Evolutionary conservation across 805 yeast genomes (phyloP).

Genomic region (Wickerhamiella slavikovae): DNA sequence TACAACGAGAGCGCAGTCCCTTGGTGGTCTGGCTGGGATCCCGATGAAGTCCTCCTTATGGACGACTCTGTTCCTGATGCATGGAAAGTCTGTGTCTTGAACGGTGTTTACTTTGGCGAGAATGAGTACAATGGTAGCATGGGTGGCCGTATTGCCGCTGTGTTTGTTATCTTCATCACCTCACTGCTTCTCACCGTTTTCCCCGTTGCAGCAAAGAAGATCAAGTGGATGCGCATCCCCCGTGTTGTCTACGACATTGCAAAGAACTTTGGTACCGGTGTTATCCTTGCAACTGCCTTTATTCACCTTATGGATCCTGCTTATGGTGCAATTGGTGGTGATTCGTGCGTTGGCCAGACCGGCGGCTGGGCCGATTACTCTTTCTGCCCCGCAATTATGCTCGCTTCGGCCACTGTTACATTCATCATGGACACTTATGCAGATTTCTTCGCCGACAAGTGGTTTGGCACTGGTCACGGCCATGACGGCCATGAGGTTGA

Average conservation of each 20-base stretch:
- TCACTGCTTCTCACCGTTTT: constrained; percentile 26
- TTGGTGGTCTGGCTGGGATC: constrained; percentile 11
- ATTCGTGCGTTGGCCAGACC: constrained; percentile 22
- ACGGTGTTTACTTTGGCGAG: constrained; percentile 23
- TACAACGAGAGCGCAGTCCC: too few relatives aligned
- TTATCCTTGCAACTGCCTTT: constrained; percentile 56
- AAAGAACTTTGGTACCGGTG: constrained; percentile 51
- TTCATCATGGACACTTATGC: constrained; percentile 31
- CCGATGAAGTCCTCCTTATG: constrained; percentile 15
- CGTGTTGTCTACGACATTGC: constrained; percentile 16
- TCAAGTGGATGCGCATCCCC: constrained; percentile 13
- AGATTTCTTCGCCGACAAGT: constrained; percentile 23
- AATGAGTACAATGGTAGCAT: constrained; percentile 29
- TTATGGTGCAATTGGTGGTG: constrained; percentile 16
- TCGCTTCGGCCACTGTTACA: constrained; percentile 25
- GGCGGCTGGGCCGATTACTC: constrained; percentile 31
- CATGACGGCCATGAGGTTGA: constrained; percentile 12
- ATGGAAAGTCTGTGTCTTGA: constrained; percentile 24
- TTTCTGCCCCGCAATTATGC: constrained; percentile 35
- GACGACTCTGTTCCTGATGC: constrained; percentile 17
- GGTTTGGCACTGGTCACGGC: constrained; percentile 15
- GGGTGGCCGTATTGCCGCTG: constrained; percentile 27
- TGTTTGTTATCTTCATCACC: constrained; percentile 33
- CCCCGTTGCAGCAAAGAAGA: constrained; percentile 20
- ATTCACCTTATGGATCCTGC: constrained; percentile 35